Evolutionary conservation across 2,329 filamentous ascomycete genomes (phyloP).

Genomic region (Talaromyces sp.): DNA sequence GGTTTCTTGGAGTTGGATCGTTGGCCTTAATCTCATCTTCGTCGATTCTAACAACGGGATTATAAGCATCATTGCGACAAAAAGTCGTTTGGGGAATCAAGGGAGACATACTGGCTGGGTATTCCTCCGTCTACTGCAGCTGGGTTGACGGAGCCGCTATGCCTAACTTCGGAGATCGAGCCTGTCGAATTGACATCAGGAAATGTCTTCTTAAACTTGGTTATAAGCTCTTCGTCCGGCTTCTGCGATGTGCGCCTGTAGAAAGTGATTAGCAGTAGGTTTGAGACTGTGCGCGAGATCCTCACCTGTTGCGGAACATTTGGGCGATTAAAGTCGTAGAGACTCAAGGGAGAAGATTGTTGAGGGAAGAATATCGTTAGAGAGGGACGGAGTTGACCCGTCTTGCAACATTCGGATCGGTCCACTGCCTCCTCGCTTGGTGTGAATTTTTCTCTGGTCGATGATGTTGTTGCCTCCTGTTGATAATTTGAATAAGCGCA

Average conservation of each 20-base stretch:
- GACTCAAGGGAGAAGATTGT: conserved; percentile 13
- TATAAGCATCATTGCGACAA: not conserved
- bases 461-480: not conserved
- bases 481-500: not conserved
- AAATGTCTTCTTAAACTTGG: conserved; percentile 79
- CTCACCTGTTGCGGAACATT: conserved; percentile 52
- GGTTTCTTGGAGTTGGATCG: conserved; percentile 76
- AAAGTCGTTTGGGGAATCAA: not conserved
- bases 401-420: conserved; percentile 19
- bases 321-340: conserved; percentile 19
- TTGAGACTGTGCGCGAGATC: conserved; percentile 15
- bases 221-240: conserved; percentile 78
- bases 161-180: conserved; percentile 31
- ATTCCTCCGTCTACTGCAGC: conserved; percentile 24
- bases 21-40: conserved; percentile 64
- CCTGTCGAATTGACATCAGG: conserved; percentile 64
- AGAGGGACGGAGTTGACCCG: conserved; percentile 20
- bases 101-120: conserved; percentile 18
- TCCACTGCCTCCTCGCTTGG: not conserved
- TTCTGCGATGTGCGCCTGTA: conserved; percentile 74
- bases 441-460: not conserved
- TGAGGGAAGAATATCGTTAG: conserved; percentile 17
- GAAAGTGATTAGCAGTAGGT: conserved; percentile 3
- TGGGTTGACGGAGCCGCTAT: conserved; percentile 37
- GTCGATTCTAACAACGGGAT: conserved; percentile 38